A percentile compares a stretch with the other conserved stretches of the same genome.
These are phyloP conservation scores for Malus asiatica DNA, from an alignment of 306 rosid genomes.

Conservation along the genomic window DNA sequence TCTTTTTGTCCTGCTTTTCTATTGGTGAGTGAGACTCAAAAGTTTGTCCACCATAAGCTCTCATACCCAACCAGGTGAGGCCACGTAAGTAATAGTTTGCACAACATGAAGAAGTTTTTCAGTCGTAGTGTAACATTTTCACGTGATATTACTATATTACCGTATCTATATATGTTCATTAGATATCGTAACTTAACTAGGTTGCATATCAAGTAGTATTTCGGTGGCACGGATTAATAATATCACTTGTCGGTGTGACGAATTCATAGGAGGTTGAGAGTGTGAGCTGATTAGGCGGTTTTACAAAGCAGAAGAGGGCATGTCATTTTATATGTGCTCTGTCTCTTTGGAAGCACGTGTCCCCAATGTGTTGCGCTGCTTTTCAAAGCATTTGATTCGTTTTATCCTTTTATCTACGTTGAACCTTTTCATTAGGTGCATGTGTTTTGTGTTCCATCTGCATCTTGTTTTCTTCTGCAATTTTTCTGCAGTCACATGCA, in stretches of 20 bases:
- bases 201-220: neutral
- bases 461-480: neutral
- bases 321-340: neutral
- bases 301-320: neutral
- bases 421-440: neutral
- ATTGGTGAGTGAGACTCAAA: neutral
- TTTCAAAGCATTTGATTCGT: neutral
- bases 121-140: neutral
- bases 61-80: neutral
- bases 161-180: neutral
- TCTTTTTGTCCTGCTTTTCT: neutral
- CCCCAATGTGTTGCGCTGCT: neutral
- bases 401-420: neutral
- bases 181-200: no score
- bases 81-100: neutral
- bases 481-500: conserved; percentile 6
- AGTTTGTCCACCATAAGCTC: neutral
- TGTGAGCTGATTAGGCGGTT: neutral
- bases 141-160: no score
- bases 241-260: neutral
- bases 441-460: neutral
- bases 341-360: conserved; percentile 3
- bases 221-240: no score
- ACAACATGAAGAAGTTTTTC: neutral
- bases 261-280: neutral